Evolutionary conservation across 345 rosid species (phyloP), one percentile per base, ranked within the genome.

Genomic region (Lagerstroemia speciosa): DNA sequence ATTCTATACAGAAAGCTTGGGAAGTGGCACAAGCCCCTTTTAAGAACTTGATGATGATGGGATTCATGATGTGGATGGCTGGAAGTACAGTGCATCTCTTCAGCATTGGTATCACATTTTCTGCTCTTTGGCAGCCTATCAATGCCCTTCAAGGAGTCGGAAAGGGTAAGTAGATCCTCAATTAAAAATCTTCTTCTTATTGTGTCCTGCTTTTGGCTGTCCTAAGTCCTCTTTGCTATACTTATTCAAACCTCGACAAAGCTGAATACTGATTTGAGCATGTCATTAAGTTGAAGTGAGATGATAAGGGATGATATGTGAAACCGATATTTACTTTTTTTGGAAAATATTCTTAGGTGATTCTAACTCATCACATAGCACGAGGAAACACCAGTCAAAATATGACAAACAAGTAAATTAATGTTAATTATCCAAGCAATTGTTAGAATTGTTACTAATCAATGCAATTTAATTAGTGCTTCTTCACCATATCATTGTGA

Each of bases 31-130:
- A 95, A 71, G 96, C 94, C 19, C 99, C 99, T 0, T 88, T 95
- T 78, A 95, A 89, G 90, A 95, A 92, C 79, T 83, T 95, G 89
- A 66, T 95, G 73, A 95, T 95, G 99, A 95, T 95, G 99, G 99
- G 98, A 1, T 95, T 95, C 78, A 95, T 95, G 99, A 95, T 95
- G 99, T 95, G 99, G 99, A 95, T 95, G 99, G 98, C 99, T 77
- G 99, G 99, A 67, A 95, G 88, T 73, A 90, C 98, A 1, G 99
- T 95, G 66, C 99, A 95, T 82, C 91, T 95, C 20, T 95, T 95
- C 73, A 95, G 99, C 79, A 95, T 95, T 73, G 99, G 99, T 40
- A 95, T 95, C 65, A 92, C 97, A 0, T 89, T 95, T 78, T 95
- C 99, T 8, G 99, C 99, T 75, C 97, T 95, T 66, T 95, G 97